phyloP scores from a whole-genome alignment of 1,284 basidiomycete species.

The Irpex rosettiformis region DNA sequence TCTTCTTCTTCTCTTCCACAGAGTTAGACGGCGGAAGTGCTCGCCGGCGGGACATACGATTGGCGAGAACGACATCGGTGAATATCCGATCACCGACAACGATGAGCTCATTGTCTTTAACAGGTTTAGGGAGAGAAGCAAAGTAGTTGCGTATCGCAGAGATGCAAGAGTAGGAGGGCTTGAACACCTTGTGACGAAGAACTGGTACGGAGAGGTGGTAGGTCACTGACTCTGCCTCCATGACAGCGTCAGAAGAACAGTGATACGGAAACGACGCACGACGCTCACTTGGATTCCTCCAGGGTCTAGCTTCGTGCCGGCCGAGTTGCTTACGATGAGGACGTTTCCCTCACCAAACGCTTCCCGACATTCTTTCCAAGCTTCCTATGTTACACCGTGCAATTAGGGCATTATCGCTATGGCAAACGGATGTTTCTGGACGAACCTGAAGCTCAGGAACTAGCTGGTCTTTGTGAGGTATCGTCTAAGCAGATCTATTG shows the following conservation, averaged over 20 bases:
- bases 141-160: conserved; percentile 65
- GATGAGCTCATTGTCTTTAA: conserved; percentile 62
- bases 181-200: conserved; percentile 71
- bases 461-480: conserved; percentile 69
- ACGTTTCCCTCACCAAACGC: conserved; percentile 80
- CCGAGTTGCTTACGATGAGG: conserved; percentile 92
- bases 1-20: background rate
- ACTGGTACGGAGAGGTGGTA: conserved; percentile 79
- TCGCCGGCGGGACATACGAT: conserved; percentile 50
- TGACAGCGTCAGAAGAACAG: background rate
- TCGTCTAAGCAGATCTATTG: conserved; percentile 47
- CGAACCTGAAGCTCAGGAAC: conserved; percentile 69
- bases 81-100: conserved; percentile 89
- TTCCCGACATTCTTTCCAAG: conserved; percentile 73
- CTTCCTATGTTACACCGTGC: conserved; percentile 41
- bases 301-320: conserved; percentile 78
- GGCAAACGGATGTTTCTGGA: conserved; percentile 6
- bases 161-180: conserved; percentile 79
- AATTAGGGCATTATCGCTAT: background rate
- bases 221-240: conserved; percentile 82
- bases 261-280: background rate
- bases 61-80: conserved; percentile 87
- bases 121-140: conserved; percentile 44
- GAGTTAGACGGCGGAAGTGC: conserved; percentile 5
- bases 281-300: conserved; percentile 71